Conservation (phyloP, 345 rosid genomes). For the Dimocarpus longan region DNA sequence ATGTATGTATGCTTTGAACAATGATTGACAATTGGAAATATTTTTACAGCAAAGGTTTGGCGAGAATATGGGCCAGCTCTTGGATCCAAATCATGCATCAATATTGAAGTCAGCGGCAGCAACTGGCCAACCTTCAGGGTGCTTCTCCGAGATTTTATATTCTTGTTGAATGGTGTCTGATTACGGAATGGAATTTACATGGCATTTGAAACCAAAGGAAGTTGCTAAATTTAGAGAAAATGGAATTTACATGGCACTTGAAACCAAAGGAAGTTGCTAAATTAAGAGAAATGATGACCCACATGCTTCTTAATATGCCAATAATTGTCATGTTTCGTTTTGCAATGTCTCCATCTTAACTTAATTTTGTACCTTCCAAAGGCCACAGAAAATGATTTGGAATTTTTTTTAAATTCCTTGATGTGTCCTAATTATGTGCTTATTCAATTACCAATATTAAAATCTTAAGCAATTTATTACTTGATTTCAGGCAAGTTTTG, state of each 20-base stretch:
- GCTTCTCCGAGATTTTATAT: slow-evolving; percentile 32
- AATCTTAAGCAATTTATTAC: slow-evolving; percentile 2
- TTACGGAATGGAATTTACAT: not conserved
- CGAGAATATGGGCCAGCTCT: slow-evolving; percentile 83
- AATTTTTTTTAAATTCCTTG: not conserved
- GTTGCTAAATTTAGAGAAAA: not conserved
- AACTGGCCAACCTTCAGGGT: slow-evolving; percentile 91
- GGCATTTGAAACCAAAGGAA: not conserved
- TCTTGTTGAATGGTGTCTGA: slow-evolving; percentile 13
- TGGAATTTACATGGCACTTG: not conserved
- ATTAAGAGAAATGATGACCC: not conserved
- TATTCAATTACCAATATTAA: not conserved
- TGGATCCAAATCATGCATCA: slow-evolving; percentile 90
- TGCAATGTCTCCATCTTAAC: not conserved
- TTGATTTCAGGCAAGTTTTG: slow-evolving; percentile 83
- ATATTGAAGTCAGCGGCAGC: slow-evolving; percentile 80
- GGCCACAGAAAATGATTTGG: not conserved
- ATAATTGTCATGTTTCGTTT: not conserved
- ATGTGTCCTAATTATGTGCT: not conserved
- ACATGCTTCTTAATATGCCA: not conserved
- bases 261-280: not conserved
- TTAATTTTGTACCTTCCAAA: not conserved
- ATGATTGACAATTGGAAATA: slow-evolving; percentile 15
- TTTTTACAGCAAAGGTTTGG: slow-evolving; percentile 70
- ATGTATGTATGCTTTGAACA: not conserved